Evolutionary conservation across 140 eudicot genomes (phyloP).

Genomic region (Cichorium intybus): DNA sequence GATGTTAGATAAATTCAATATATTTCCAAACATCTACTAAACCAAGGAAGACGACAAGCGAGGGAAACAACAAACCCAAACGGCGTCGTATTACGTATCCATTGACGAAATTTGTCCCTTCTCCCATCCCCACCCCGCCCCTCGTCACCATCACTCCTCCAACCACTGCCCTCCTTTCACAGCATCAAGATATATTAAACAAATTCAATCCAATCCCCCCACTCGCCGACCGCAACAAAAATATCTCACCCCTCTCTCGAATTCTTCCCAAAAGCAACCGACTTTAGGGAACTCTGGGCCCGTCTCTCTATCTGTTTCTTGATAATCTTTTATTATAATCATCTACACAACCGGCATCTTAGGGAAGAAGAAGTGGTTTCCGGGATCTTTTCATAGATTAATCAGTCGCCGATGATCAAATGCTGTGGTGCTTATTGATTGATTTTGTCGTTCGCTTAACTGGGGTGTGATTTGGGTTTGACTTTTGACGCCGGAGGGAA

Average conservation of each 20-base stretch:
- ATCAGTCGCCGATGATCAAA: constrained; percentile 9
- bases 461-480: constrained; percentile 22
- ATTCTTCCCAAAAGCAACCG: constrained; percentile 37
- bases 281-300: constrained; percentile 26
- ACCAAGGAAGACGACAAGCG: neutral
- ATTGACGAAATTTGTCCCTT: neutral
- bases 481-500: constrained; percentile 17
- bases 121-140: constrained; percentile 18
- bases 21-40: neutral
- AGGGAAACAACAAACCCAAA: neutral
- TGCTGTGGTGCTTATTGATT: neutral
- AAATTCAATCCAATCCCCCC: constrained; percentile 22
- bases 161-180: constrained; percentile 20
- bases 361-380: neutral
- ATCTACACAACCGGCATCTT: constrained; percentile 9
- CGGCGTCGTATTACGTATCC: constrained; percentile 19
- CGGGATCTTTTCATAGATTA: constrained; percentile 1
- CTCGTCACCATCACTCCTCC: constrained; percentile 43
- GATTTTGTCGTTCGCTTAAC: neutral
- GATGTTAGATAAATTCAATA: too few species aligned
- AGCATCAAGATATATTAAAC: constrained; percentile 8
- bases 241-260: constrained; percentile 15
- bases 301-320: constrained; percentile 24
- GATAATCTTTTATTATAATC: constrained; percentile 15
- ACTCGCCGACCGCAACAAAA: constrained; percentile 46